These are phyloP conservation scores for Ustilago nuda DNA, from an alignment of 1,284 basidiomycete genomes.

Conservation along the genomic window DNA sequence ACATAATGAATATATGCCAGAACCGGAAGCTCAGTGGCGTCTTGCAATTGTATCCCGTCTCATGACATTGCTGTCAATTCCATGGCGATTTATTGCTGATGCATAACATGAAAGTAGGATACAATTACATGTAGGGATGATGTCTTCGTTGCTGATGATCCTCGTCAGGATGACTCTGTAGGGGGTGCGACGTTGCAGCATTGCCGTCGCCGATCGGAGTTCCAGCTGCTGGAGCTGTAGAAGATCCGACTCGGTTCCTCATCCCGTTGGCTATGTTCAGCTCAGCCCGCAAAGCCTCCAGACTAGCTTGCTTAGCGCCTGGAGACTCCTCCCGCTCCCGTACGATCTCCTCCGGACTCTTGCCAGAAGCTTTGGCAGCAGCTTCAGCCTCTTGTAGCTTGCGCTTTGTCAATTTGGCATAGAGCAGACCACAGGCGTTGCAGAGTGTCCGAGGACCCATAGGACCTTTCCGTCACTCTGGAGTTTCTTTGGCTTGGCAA, in stretches of 20 bases:
- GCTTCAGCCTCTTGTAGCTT: slow-evolving; percentile 49
- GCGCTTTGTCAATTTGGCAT: slow-evolving; percentile 59
- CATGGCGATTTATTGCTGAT: not conserved
- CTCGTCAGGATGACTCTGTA: not conserved
- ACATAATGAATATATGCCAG: not conserved
- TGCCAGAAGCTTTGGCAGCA: slow-evolving; percentile 42
- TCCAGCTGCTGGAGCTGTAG: slow-evolving; percentile 4
- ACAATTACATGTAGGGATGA: slow-evolving; percentile 7
- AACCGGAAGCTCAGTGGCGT: not conserved
- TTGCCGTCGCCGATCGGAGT: not conserved
- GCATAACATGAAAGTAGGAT: not conserved
- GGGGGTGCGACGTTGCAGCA: not conserved
- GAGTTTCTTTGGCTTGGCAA: slow-evolving; percentile 56
- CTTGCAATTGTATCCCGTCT: not conserved
- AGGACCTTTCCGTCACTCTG: slow-evolving; percentile 68
- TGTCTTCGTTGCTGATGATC: slow-evolving; percentile 3
- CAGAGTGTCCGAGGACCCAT: slow-evolving; percentile 64
- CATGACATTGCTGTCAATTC: not conserved
- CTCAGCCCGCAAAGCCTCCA: slow-evolving; percentile 48
- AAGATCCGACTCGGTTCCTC: slow-evolving; percentile 27
- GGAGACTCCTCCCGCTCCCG: slow-evolving; percentile 48
- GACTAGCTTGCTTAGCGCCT: slow-evolving; percentile 47
- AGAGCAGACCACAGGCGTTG: slow-evolving; percentile 66
- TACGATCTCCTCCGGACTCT: slow-evolving; percentile 34
- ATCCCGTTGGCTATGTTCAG: slow-evolving; percentile 44